Base-by-base conservation (phyloP, 768 basidiomycete genomes). In the Plicaturopsis crispa region DNA sequence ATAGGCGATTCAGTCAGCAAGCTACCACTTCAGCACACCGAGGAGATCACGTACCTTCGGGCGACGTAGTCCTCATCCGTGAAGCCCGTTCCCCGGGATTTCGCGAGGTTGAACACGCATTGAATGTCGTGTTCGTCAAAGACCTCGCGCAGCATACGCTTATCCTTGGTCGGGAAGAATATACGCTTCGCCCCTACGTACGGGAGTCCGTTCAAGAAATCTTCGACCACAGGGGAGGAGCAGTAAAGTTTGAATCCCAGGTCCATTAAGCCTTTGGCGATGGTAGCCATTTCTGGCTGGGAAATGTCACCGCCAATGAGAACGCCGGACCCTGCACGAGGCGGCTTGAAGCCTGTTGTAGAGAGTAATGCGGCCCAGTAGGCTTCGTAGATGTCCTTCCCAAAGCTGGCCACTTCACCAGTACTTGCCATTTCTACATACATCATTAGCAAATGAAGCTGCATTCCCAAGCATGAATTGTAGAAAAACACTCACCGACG, bases 51-150 rank as follows among this genome's bases (percentile, higher is more conserved):
- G 49, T 53, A 84, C 80, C 85, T 73, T 55, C 96, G 76, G 39
- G 96, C 94, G 33, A 97, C 93, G 52, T 99, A 99, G 51, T 98
- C 92, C 55, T 97, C 89, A 55, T 98, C 96, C 10, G 78, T 69
- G 10, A 81, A 77, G 49, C 79, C 77, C 30, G 63, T 66, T 23
- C 83, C 93, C 5, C 91, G 80, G 39, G 75, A 64, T 51, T 81
- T 78, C 8, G 94, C 83, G 36, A 99, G 72, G 65, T 98, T 97
- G 62, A 98, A 79, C 31, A 99, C 96, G 33, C 80, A 83, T 53
- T 91, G 84, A 49, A 99, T 94, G 48, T 97, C 88, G 58, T 84
- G 84, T 60, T 94, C 86, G 57, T 90, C 87, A 45, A 89, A 93
- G 10, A 94, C 94, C 56, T 91, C 84, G 24, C 89, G 83, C 12